Evolutionary conservation across 345 rosid species (phyloP), one percentile per base, ranked within the genome.

Genomic region (Rhodamnia argentea): DNA sequence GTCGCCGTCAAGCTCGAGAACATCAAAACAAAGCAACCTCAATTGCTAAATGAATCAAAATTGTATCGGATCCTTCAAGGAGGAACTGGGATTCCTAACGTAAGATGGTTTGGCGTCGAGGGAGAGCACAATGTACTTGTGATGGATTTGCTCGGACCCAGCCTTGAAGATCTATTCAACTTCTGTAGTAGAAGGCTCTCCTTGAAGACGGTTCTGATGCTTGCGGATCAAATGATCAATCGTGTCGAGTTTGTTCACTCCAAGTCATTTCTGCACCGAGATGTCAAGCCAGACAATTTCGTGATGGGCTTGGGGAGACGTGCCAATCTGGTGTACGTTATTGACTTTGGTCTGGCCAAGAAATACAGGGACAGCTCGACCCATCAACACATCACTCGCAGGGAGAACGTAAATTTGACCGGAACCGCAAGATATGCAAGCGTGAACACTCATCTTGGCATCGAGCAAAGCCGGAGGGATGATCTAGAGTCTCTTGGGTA

Each of bases 401-500:
- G 98, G 98, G 6, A 44, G 5, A 44, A 37, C 40, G 40, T 37
- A 3, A 37, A 37, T 37, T 37, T 37, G 40, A 37, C 40, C 40
- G 40, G 40, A 37, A 37, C 40, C 40, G 40, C 40, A 37, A 37
- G 40, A 37, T 37, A 37, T 37, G 40, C 40, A 2, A 37, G 40
- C 40, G 40, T 37, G 3, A 2, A 3, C 40, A 37, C 40, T 37
- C 40, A 37, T 37, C 40, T 37, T 37, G 40, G 40, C 40, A 37
- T 37, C 3, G 99, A 97, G 91, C 99, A 97, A 96, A 97, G 99
- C 90, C 94, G 99, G 86, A 93, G 99, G 90, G 99, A 97, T 92
- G 99, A 97, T 87, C 90, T 97, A 62, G 99, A 97, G 87, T 97
- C 99, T 86, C 99, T 97, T 88, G 99, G 99, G 85, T 97, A 94